Evolutionary conservation across 371 early-diverging fungal species (phyloP).

Genomic region (Lichtheimia corymbifera): DNA sequence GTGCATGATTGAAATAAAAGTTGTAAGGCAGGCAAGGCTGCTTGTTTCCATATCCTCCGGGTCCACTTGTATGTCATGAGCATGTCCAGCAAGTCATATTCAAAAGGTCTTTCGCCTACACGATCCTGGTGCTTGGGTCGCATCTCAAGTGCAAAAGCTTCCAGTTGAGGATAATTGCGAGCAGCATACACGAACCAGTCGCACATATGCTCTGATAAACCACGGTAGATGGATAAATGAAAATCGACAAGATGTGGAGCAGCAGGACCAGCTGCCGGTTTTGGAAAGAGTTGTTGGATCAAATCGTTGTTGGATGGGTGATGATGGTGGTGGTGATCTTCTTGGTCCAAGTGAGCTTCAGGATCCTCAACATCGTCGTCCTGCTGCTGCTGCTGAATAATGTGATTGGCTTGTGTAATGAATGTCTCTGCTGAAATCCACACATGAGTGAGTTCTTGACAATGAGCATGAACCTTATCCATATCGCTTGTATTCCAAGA

Average conservation of each 20-base stretch:
- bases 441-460: conserved; percentile 4
- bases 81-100: conserved; percentile 10
- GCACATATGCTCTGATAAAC: conserved; percentile 5
- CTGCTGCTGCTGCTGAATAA: too few relatives aligned
- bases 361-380: neutral
- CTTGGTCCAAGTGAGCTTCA: neutral
- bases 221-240: conserved; percentile 11
- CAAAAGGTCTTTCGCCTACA: conserved; percentile 5
- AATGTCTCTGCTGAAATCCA: conserved; percentile 10
- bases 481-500: conserved; percentile 3
- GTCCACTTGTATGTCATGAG: conserved; percentile 6
- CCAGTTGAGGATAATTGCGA: conserved; percentile 8
- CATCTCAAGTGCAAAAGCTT: conserved; percentile 3
- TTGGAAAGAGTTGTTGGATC: neutral
- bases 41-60: neutral
- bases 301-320: neutral
- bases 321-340: neutral
- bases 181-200: conserved; percentile 18
- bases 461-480: conserved; percentile 3
- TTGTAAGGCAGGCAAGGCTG: conserved; percentile 1
- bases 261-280: neutral
- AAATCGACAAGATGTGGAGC: conserved; percentile 1
- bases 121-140: conserved; percentile 5
- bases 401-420: neutral
- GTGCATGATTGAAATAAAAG: conserved; percentile 1